phyloP scores from a whole-genome alignment of 768 basidiomycete genomes.

The Auricularia sp. region DNA sequence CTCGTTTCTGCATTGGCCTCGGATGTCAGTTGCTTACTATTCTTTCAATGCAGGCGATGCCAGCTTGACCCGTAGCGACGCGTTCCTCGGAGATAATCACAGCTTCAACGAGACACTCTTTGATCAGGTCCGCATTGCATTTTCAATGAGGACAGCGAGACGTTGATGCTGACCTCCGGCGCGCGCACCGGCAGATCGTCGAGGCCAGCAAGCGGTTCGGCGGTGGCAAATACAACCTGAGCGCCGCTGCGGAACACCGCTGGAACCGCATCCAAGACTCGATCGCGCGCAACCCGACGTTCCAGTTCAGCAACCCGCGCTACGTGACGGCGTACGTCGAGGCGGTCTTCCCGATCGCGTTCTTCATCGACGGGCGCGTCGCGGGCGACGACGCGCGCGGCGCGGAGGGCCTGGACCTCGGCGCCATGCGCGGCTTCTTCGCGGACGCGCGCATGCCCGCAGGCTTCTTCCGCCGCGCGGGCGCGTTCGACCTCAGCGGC shows the following conservation, averaged over 20 bases:
- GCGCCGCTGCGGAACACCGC: constrained; percentile 3
- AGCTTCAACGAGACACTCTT: constrained; percentile 6
- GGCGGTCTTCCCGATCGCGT: constrained; percentile 3
- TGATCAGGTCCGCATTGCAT: background rate
- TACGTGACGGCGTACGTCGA: constrained; percentile 5
- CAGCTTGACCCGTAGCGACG: constrained; percentile 6
- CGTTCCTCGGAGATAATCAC: constrained; percentile 6
- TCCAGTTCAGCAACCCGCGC: constrained; percentile 2
- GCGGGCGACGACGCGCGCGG: too few relatives aligned
- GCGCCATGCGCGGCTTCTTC: constrained; percentile 5
- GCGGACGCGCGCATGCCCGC: background rate
- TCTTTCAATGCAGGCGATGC: constrained; percentile 2
- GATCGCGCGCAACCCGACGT: constrained; percentile 3
- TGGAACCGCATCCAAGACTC: background rate
- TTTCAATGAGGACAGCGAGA: too few relatives aligned
- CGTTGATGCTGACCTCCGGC: too few relatives aligned
- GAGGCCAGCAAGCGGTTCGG: background rate
- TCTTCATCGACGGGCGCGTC: constrained; percentile 2
- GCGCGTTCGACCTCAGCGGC: background rate
- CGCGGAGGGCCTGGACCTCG: background rate
- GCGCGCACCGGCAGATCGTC: background rate
- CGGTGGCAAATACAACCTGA: background rate
- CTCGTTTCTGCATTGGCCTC: background rate
- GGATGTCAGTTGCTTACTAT: background rate
- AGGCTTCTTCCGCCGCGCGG: background rate